phyloP scores from a whole-genome alignment of 2,329 filamentous ascomycete genomes.

The Tolypocladium pustulatum region DNA sequence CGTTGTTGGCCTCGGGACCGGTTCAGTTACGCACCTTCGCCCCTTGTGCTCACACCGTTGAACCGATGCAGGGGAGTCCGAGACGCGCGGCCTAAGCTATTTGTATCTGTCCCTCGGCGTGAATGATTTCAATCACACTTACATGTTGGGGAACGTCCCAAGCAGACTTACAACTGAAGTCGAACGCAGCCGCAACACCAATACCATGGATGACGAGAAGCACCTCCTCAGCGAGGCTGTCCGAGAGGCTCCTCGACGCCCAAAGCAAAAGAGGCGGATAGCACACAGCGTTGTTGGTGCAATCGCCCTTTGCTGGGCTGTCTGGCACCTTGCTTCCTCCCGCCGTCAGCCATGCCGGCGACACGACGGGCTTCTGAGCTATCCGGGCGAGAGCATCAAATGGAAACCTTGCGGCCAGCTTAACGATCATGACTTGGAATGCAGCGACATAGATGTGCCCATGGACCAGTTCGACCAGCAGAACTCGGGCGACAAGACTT shows the following conservation, averaged over 20 bases:
- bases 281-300: neutral
- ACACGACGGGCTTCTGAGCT: conserved; percentile 2
- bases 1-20: neutral
- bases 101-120: neutral
- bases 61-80: neutral
- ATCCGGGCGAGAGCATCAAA: conserved; percentile 23
- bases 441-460: conserved; percentile 31
- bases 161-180: neutral
- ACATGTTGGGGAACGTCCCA: neutral
- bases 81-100: neutral
- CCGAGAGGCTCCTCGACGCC: neutral
- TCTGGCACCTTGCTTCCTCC: neutral
- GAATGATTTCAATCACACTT: neutral
- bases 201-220: neutral
- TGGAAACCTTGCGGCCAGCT: conserved; percentile 29
- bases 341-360: neutral
- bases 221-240: neutral
- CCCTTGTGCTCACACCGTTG: neutral
- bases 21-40: neutral
- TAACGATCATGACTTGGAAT: conserved; percentile 27
- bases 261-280: neutral
- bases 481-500: conserved; percentile 24
- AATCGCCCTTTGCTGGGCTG: neutral
- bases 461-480: conserved; percentile 32
- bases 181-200: neutral